Evolutionary conservation across 345 rosid species (phyloP).

Genomic region (Bruguiera gymnorhiza): DNA sequence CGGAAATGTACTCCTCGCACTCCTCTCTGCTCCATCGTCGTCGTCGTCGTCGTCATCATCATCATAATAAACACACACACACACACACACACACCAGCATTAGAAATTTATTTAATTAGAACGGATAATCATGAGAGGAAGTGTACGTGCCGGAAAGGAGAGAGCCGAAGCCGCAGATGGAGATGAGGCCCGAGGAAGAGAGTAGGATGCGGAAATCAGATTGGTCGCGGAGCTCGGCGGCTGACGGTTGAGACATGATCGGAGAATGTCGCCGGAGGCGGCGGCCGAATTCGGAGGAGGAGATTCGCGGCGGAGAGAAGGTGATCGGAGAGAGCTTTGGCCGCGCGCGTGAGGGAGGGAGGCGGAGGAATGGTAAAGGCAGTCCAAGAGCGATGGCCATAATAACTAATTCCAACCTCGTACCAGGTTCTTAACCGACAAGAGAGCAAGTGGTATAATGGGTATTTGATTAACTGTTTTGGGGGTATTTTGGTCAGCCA

Average conservation of each 20-base stretch:
- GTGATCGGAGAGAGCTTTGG: slow-evolving; percentile 15
- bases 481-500: not conserved
- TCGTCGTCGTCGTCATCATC: too few relatives aligned
- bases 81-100: not conserved
- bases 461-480: not conserved
- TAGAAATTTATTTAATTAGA: not conserved
- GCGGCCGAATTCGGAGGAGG: slow-evolving; percentile 5
- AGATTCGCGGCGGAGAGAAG: not conserved
- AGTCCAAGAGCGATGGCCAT: slow-evolving; percentile 5
- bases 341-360: not conserved
- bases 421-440: not conserved
- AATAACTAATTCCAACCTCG: not conserved
- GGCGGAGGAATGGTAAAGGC: not conserved
- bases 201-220: slow-evolving; percentile 57
- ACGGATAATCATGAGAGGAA: not conserved
- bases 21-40: slow-evolving; percentile 45
- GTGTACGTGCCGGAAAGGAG: slow-evolving; percentile 69
- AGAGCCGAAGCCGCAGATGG: slow-evolving; percentile 93
- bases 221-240: slow-evolving; percentile 44
- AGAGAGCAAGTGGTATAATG: not conserved
- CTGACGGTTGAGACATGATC: slow-evolving; percentile 18
- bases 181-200: slow-evolving; percentile 61
- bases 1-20: slow-evolving; percentile 91
- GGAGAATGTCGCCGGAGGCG: slow-evolving; percentile 20
- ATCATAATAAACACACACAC: not conserved